These are phyloP conservation scores for Aulographum hederae DNA, from an alignment of 2,329 filamentous ascomycete species.

Conservation along the genomic window DNA sequence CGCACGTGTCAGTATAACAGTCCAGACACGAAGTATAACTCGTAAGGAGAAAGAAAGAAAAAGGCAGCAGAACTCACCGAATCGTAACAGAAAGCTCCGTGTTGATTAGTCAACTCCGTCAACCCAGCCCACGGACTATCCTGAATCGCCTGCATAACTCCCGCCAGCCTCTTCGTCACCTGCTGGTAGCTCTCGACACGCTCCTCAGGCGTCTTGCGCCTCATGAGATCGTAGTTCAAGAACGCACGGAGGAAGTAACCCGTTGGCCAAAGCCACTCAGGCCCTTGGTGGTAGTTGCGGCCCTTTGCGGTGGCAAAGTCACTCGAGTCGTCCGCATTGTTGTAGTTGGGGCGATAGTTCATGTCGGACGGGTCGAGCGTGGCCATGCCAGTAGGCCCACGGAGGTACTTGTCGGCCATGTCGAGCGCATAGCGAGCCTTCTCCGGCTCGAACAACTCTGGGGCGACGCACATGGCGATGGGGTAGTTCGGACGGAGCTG, in stretches of 20 bases:
- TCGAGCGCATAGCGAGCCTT: slow-evolving; percentile 69
- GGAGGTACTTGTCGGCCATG: slow-evolving; percentile 59
- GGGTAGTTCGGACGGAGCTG: slow-evolving; percentile 88
- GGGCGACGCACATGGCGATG: slow-evolving; percentile 87
- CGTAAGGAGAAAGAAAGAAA: slow-evolving; percentile 3
- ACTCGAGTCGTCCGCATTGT: slow-evolving; percentile 80
- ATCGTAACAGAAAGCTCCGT: slow-evolving; percentile 66
- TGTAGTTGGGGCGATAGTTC: slow-evolving; percentile 89
- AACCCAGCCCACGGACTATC: slow-evolving; percentile 77
- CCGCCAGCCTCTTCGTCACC: slow-evolving; percentile 63
- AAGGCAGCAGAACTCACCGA: slow-evolving; percentile 43
- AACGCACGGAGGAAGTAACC: slow-evolving; percentile 89
- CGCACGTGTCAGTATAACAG: slow-evolving; percentile 13
- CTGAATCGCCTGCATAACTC: slow-evolving; percentile 70
- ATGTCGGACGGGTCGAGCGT: slow-evolving; percentile 83
- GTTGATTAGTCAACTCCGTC: slow-evolving; percentile 82
- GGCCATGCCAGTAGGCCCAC: slow-evolving; percentile 84
- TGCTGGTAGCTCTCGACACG: slow-evolving; percentile 79
- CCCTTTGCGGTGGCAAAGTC: slow-evolving; percentile 90
- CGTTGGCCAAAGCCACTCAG: slow-evolving; percentile 95
- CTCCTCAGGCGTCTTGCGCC: slow-evolving; percentile 34
- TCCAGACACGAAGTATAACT: slow-evolving; percentile 2
- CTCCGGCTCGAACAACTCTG: slow-evolving; percentile 61
- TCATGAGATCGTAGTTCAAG: slow-evolving; percentile 70
- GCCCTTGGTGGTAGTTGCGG: slow-evolving; percentile 93